These are phyloP conservation scores for Neopestalotiopsis clavispora DNA, from an alignment of 2,329 filamentous ascomycete species.

Conservation along the genomic window DNA sequence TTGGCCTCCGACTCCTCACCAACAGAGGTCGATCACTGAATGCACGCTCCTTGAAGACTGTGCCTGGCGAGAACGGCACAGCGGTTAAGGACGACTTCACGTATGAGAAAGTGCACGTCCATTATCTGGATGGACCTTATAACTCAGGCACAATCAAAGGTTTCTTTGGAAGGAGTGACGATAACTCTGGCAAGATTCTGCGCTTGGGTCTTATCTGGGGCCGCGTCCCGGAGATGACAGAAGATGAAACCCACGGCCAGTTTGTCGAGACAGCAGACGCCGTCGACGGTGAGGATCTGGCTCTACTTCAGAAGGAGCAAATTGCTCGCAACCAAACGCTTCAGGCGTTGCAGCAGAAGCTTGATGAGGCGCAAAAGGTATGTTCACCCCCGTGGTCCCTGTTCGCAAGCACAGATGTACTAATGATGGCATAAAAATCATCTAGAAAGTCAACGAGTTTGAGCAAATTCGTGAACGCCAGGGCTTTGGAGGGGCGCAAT, in stretches of 20 bases:
- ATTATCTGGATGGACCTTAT: constrained; percentile 1
- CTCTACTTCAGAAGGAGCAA: not conserved
- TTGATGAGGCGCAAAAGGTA: constrained; percentile 1
- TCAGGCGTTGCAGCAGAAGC: not conserved
- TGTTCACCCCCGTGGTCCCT: not conserved
- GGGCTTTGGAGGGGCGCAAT: not conserved
- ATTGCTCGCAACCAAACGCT: not conserved
- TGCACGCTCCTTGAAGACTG: not conserved
- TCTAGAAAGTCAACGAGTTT: not conserved
- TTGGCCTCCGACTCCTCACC: constrained; percentile 3
- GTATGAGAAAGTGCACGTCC: not conserved
- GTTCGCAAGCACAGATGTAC: not conserved
- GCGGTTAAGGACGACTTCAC: not conserved
- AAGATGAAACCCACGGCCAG: not conserved
- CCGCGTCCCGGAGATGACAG: not conserved
- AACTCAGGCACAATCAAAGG: not conserved
- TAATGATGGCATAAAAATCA: not conserved
- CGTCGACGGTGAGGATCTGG: not conserved
- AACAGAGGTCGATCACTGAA: not conserved
- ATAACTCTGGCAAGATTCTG: not conserved
- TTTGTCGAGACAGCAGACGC: not conserved
- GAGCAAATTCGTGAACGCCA: not conserved
- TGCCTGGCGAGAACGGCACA: not conserved
- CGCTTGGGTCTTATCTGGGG: constrained; percentile 6
- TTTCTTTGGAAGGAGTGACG: not conserved